phyloP scores from a whole-genome alignment of 352 stramenopile genomes.

The Phytopythium kandeliae region DNA sequence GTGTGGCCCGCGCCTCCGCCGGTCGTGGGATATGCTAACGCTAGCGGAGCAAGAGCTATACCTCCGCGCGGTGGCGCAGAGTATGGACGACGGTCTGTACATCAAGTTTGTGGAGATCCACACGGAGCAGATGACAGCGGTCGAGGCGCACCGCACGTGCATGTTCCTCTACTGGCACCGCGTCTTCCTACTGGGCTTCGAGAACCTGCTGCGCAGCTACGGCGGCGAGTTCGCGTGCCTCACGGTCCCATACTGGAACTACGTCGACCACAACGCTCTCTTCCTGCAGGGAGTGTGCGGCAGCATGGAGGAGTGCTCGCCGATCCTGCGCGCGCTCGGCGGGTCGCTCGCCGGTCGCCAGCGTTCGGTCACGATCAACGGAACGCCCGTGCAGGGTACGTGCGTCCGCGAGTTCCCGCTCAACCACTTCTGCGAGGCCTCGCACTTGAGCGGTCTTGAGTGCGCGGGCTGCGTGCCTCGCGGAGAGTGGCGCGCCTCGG shows the following conservation, averaged over 20 bases:
- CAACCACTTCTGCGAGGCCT: constrained; percentile 79
- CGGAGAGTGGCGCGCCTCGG: constrained; percentile 42
- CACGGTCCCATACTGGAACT: constrained; percentile 87
- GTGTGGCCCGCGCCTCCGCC: constrained; percentile 71
- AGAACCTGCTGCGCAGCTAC: constrained; percentile 82
- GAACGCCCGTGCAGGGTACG: constrained; percentile 47
- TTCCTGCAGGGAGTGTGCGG: constrained; percentile 53
- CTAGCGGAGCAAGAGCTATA: constrained; percentile 67
- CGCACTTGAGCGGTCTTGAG: constrained; percentile 18
- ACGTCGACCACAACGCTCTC: constrained; percentile 71
- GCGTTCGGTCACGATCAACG: constrained; percentile 58
- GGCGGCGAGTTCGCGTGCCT: constrained; percentile 79
- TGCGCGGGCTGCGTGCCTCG: constrained; percentile 71
- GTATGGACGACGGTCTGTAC: constrained; percentile 82
- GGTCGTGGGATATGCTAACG: constrained; percentile 64
- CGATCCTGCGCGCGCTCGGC: constrained; percentile 63
- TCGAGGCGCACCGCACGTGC: constrained; percentile 79
- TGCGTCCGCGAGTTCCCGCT: constrained; percentile 41
- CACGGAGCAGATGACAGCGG: constrained; percentile 76
- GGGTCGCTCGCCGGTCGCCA: constrained; percentile 34
- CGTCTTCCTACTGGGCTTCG: constrained; percentile 69
- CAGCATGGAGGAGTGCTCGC: constrained; percentile 72
- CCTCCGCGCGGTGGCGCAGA: constrained; percentile 54
- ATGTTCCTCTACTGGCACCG: constrained; percentile 90
- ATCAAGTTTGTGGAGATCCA: constrained; percentile 88